Evolutionary conservation across 2,329 filamentous ascomycete genomes (phyloP).

Genomic region (Arthroderma uncinatum): DNA sequence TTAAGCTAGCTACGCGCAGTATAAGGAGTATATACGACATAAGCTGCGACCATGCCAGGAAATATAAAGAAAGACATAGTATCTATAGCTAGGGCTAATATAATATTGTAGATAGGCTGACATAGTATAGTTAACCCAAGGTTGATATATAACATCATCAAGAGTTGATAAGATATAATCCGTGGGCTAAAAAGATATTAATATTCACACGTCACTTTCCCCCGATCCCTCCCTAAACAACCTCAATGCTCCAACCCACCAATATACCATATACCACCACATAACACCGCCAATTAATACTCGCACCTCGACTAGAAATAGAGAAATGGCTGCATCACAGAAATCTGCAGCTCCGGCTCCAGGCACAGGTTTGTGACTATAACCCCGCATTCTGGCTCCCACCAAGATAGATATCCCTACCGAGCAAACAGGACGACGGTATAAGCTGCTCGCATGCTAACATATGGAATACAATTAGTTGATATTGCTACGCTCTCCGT

Average conservation of each 20-base stretch:
- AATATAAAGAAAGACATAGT: no score
- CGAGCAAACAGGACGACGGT: neutral
- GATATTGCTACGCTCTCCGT: constrained; percentile 67
- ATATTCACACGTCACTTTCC: neutral
- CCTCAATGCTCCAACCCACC: neutral
- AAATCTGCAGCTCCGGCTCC: constrained; percentile 3
- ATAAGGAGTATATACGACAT: no score
- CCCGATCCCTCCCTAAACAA: neutral
- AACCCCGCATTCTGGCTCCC: neutral
- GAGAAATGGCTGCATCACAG: constrained; percentile 2
- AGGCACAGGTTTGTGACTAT: constrained; percentile 6
- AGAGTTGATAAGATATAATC: no score
- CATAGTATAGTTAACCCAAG: no score
- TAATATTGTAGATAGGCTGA: no score
- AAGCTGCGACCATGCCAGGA: no score
- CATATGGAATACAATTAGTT: constrained; percentile 30
- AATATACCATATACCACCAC: neutral
- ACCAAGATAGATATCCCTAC: neutral
- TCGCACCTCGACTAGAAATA: neutral
- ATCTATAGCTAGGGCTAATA: no score
- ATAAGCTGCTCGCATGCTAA: neutral
- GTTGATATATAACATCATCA: no score
- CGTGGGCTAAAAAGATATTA: no score
- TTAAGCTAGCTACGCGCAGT: no score
- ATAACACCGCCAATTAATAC: neutral